Base-by-base conservation (phyloP, 192 early-diverging fungal genomes). In the Coemansia guatemalensis region DNA sequence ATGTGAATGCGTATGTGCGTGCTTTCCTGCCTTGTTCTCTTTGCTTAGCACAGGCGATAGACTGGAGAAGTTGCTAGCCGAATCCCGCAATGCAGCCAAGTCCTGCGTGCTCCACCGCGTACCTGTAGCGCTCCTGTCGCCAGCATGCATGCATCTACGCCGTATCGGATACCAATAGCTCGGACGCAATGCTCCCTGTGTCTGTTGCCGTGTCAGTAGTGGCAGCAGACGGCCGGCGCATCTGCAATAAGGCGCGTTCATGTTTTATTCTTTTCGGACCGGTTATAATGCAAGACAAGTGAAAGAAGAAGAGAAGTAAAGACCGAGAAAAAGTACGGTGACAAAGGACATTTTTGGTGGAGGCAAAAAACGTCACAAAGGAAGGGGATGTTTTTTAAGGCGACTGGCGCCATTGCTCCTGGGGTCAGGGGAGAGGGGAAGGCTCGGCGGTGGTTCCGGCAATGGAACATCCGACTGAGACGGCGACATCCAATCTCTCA, bases 21-120 rank as follows among this genome's bases (percentile, higher is more conserved):
- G 57, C 5, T 49, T 14, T 12, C 47, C 30, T 41, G 29, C 29
- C 23, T 52, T 21, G 53, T 50, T 39, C 12, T 57, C 53, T 21
- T 64, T 60, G 25, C 53, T 35, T 6, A 70, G 61, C 0, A 49
- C 52, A 7, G 29, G 60, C 17, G 68, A 67, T 33, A 56, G 5
- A 62, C 75, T 78, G 48, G 75, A 78, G 48, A 78, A 78, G 56
- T 49, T 72, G 35, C 71, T 70, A 5, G 76, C 71, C 14, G 60
- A 18, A 57, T 54, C 61, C 14, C 30, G 60, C n/a, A 69, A 35
- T 14, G 26, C 32, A 17, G 48, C 44, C 1, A 62, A 50, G 8
- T 67, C 68, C 29, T 64, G 67, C 0, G 33, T n/a, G 12, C 52
- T 79, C 75, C 74, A 77, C 25, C 41, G 44, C 26, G 47, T 17